Evolutionary conservation across 2,329 filamentous ascomycete species (phyloP).

Genomic region (Ophiostoma fasciatum): DNA sequence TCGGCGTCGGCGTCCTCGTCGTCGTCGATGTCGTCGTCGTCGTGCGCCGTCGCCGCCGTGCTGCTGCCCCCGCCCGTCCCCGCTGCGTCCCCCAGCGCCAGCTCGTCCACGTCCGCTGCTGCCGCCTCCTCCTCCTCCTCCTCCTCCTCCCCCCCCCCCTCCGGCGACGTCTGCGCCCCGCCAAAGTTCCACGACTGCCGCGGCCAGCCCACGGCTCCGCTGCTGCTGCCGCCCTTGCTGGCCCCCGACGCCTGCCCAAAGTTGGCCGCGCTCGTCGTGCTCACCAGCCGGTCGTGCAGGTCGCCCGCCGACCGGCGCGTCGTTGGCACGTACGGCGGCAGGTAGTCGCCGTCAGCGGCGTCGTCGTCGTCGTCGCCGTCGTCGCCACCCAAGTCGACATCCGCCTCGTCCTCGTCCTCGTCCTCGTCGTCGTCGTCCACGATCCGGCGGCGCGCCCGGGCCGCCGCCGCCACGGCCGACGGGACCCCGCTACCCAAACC

Average conservation of each 20-base stretch:
- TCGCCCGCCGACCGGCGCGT: too few species aligned
- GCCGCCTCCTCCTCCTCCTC: background rate
- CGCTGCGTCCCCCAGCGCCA: slow-evolving; percentile 4
- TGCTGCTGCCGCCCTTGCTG: slow-evolving; percentile 10
- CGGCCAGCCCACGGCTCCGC: slow-evolving; percentile 16
- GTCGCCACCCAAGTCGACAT: background rate
- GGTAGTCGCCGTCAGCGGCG: slow-evolving; percentile 15
- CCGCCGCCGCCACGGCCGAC: too few species aligned
- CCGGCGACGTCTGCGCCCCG: slow-evolving; percentile 7
- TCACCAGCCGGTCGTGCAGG: background rate
- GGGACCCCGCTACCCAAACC: slow-evolving; percentile 36
- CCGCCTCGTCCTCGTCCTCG: background rate
- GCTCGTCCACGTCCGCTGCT: slow-evolving; percentile 7
- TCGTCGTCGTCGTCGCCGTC: slow-evolving; percentile 10
- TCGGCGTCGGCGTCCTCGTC: too few species aligned
- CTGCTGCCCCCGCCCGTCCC: background rate
- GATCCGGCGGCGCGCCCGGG: background rate
- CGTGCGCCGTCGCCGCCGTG: too few species aligned
- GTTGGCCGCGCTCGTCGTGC: slow-evolving; percentile 5
- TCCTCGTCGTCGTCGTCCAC: background rate
- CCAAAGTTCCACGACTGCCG: slow-evolving; percentile 30
- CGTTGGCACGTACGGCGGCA: background rate
- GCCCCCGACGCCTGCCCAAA: slow-evolving; percentile 5
- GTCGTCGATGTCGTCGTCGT: too few species aligned
- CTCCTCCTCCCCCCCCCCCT: slow-evolving; percentile 2